Percentiles rank a stretch among this genome's conserved stretches.
Conservation (phyloP, 306 rosid genomes). For the Dryas octopetala region DNA sequence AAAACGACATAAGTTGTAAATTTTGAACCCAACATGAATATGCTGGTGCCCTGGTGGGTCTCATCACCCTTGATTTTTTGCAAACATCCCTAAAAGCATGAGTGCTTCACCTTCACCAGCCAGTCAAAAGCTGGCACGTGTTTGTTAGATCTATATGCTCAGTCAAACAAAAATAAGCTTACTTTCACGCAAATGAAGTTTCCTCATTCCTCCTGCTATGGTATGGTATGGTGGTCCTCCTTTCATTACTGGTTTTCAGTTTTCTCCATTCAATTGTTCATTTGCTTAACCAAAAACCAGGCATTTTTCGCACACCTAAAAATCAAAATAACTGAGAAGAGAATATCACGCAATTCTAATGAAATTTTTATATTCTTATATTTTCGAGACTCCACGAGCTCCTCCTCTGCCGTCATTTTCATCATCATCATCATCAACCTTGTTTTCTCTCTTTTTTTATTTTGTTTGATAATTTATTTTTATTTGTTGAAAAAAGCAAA, state of each 20-base stretch:
- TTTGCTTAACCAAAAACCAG: background rate
- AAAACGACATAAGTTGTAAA: no score
- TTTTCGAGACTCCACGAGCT: constrained; percentile 36
- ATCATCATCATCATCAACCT: background rate
- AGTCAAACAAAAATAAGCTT: background rate
- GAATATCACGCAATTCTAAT: constrained; percentile 46
- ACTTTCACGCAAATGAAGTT: background rate
- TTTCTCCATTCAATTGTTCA: background rate
- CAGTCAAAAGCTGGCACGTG: background rate
- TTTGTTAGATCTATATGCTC: background rate
- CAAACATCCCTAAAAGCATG: background rate
- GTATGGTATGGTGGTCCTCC: no score
- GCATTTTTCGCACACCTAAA: constrained; percentile 13
- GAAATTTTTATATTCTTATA: constrained; percentile 10
- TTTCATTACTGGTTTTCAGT: background rate
- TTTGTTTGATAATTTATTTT: background rate
- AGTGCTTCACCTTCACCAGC: background rate
- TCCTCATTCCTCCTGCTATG: background rate
- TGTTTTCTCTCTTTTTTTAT: background rate
- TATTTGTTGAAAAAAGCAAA: background rate
- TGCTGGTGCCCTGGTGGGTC: no score
- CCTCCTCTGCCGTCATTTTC: constrained; percentile 26
- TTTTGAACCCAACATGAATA: no score
- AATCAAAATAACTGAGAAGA: background rate
- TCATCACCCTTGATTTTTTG: background rate